These are phyloP conservation scores for Nitzschia sp. DNA, from an alignment of 108 stramenopile species.

Conservation along the genomic window DNA sequence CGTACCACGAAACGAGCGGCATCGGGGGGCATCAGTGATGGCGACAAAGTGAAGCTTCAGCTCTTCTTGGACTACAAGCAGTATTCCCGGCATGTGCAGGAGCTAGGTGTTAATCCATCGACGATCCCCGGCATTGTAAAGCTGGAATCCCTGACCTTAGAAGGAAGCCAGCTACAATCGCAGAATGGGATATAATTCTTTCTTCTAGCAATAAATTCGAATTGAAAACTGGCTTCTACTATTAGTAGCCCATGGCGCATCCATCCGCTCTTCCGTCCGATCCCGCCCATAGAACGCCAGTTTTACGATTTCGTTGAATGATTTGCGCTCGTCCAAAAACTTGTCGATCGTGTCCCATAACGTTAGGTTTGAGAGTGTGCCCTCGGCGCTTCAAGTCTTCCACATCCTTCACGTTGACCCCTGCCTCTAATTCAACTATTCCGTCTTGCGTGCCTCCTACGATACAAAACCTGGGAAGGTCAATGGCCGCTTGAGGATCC, in stretches of 20 bases:
- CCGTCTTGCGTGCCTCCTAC: slow-evolving; percentile 79
- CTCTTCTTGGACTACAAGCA: slow-evolving; percentile 73
- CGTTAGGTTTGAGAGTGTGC: slow-evolving; percentile 55
- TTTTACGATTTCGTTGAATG: slow-evolving; percentile 56
- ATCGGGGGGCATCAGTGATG: slow-evolving; percentile 88
- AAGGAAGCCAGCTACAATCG: slow-evolving; percentile 35
- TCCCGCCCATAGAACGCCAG: slow-evolving; percentile 89
- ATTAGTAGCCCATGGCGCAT: slow-evolving; percentile 90
- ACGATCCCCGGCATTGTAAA: slow-evolving; percentile 65
- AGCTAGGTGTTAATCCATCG: slow-evolving; percentile 58
- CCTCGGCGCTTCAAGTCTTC: slow-evolving; percentile 65
- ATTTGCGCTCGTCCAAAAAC: slow-evolving; percentile 95
- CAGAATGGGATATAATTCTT: background rate
- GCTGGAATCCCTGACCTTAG: slow-evolving; percentile 61
- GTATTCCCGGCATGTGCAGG: slow-evolving; percentile 50
- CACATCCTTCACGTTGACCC: slow-evolving; percentile 52
- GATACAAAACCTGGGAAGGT: slow-evolving; percentile 94
- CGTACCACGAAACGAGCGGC: slow-evolving; percentile 61
- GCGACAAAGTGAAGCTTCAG: slow-evolving; percentile 89
- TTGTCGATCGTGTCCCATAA: slow-evolving; percentile 66
- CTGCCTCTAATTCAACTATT: slow-evolving; percentile 71
- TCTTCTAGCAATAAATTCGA: too few relatives aligned
- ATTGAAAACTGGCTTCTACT: background rate
- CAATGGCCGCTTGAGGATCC: slow-evolving; percentile 89
- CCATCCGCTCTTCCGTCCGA: slow-evolving; percentile 96